phyloP scores from a whole-genome alignment of 257 asterid species.

The Cynanchum wilfordii region DNA sequence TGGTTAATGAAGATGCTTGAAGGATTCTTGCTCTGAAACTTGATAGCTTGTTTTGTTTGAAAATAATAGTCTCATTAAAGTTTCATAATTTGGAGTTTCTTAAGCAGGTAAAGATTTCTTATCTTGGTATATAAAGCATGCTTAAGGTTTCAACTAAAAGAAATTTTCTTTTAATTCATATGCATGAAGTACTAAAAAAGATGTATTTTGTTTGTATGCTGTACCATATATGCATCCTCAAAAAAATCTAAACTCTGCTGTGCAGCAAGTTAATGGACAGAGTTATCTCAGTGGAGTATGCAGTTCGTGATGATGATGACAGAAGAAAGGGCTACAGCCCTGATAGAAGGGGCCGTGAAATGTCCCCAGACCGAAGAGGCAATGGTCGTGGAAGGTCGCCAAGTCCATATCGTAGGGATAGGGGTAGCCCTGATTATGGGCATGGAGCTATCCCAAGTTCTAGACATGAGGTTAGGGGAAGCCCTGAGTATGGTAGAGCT shows the following conservation, averaged over 20 bases:
- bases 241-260: conserved; percentile 4
- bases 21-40: not conserved
- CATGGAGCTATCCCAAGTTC: conserved; percentile 67
- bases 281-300: conserved; percentile 81
- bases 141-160: not conserved
- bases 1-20: not conserved
- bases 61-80: not conserved
- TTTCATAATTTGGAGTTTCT: not conserved
- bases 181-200: not conserved
- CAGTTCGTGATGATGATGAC: conserved; percentile 74
- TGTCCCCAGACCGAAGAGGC: conserved; percentile 52
- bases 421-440: conserved; percentile 95
- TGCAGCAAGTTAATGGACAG: conserved; percentile 86
- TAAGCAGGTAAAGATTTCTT: not conserved
- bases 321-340: conserved; percentile 73
- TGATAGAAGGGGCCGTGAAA: conserved; percentile 68
- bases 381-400: conserved; percentile 69
- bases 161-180: not conserved
- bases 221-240: not conserved
- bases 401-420: conserved; percentile 66
- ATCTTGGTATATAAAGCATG: not conserved
- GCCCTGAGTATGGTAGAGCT: conserved; percentile 57
- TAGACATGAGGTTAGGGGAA: conserved; percentile 47
- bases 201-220: not conserved
- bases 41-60: not conserved